Base-by-base conservation (phyloP, 83 land plant genomes). In the Picea mariana region DNA sequence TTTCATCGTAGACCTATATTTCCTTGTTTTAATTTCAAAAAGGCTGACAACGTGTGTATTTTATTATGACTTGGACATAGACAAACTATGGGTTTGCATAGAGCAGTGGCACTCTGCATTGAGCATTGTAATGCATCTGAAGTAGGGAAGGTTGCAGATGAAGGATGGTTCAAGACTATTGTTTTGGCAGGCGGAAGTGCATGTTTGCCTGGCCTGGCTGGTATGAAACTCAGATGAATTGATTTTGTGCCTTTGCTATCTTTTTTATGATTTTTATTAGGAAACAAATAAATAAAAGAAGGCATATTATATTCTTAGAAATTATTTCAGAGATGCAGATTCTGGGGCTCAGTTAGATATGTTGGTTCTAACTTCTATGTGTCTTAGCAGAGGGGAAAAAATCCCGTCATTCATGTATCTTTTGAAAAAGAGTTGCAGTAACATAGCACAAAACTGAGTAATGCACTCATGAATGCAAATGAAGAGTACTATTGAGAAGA, bases 41-140 rank as follows among this genome's bases (percentile, higher is more conserved):
- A 73, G 21, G 77, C 26, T 73, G 77, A 73, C 23, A 44, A 7
- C 4, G 4, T 44, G 26, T 44, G 58, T 52, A 18, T 73, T 9
- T 73, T 6, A 42, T 44, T 18, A 21, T 73, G 26, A 44, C n/a
- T 9, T 64, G 40, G 65, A n/a, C 47, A 64, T 34, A 67, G 58
- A 34, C 65, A 17, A 13, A 4, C 61, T 21, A 92, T 93, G 96
- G 91, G 92, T 42, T 85, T 93, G 86, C 91, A 93, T 80, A 88
- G 84, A 31, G 94, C 94, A 18, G 94, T 93, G 5, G 96, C 88
- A 62, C 90, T 90, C 69, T 93, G 96, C 80, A 93, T 93, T 82
- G 94, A 93, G 44, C 96, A 90, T 75, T 93, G 92, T 67, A 80
- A 66, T 60, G 78, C 64, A 62, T 86, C 87, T n/a, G 89, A 88